Base-by-base conservation (phyloP, 139 green algal species). In the Gonium pectorale region DNA sequence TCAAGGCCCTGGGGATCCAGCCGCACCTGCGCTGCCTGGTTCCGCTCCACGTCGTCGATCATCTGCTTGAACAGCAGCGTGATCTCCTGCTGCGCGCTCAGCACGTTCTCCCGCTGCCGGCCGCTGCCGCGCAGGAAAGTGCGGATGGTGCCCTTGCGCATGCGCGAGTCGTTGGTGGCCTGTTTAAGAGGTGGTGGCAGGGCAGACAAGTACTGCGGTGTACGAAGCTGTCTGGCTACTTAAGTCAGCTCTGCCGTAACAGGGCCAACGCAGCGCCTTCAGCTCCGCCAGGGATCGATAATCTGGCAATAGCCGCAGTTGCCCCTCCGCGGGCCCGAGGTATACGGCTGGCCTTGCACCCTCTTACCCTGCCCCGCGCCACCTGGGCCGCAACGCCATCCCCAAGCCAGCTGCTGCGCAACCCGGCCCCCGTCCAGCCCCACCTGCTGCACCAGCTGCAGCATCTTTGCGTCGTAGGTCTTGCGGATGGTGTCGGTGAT, bases 21-120 rank as follows among this genome's bases (percentile, higher is more conserved):
- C 49, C 79, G 27, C 56, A 71, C 81, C 68, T 70, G 26, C 51
- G 64, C 49, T 31, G 71, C 85, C 56, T 90, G 54, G 85, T 94
- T 93, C 22, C 86, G 66, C 81, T 94, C 88, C 79, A 92, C 90
- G n/a, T 94, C 89, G 24, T 90, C 87, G 0, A 94, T 33, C 75
- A 92, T 90, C 38, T 83, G 41, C 67, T 86, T 91, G 80, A 93
- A 94, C 19, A 86, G 71, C 33, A 63, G 46, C 4, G 60, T 60
- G 31, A 93, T 67, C 19, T 84, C 81, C 11, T 88, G 49, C 43
- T 87, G 69, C 33, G 86, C 86, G 26, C 9, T 40, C n/a, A 94
- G 74, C 37, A 79, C 59, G 64, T 41, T 79, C 46, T 90, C 81
- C 5, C 67, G 43, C 37, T 89, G 86, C 21, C 83, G 80, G 17